Base-by-base conservation (phyloP, 257 asterid species). In the Verbena officinalis region DNA sequence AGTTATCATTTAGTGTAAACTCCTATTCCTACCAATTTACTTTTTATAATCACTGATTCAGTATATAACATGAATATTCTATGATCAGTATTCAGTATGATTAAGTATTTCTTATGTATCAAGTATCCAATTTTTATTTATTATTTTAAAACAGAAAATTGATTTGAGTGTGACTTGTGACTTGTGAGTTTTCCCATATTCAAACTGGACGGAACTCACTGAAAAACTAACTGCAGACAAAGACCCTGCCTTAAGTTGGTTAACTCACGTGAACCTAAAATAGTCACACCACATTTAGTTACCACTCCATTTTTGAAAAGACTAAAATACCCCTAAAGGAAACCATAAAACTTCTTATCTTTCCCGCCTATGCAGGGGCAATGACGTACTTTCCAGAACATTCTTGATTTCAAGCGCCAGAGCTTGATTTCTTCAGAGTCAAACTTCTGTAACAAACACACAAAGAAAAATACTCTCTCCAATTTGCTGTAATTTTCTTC, bases 371-470 rank as follows among this genome's bases (percentile, higher is more conserved):
- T 9, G 0, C 15, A 52, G 71, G 84, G 80, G 49, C 58, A 77
- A 34, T 64, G 43, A 6, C 11, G 88, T 73, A 65, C 70, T 51
- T 43, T 6, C 60, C 4, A 22, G 0, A 2, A 5, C 10, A 57
- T 46, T 55, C 55, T 44, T 51, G 68, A 69, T 58, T 77, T 77
- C 75, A 78, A 83, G 81, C 83, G 84, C 86, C 83, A 80, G 59
- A 19, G 15, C 57, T 15, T 56, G 53, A 54, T 69, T 24, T 42
- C 59, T 49, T 33, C 69, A 48, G 62, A 72, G 75, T 64, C 78
- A 63, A 72, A 69, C 53, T 59, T 51, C 19, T 27, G 48, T 51
- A 73, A 50, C 69, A 49, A 50, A 54, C 43, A 36, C 48, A 50
- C 45, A 6, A 17, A 50, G 49, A n/a, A 33, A 23, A 21, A 43